Evolutionary conservation across 2,329 filamentous ascomycete genomes (phyloP).

Genomic region (Diaporthe ampelina): DNA sequence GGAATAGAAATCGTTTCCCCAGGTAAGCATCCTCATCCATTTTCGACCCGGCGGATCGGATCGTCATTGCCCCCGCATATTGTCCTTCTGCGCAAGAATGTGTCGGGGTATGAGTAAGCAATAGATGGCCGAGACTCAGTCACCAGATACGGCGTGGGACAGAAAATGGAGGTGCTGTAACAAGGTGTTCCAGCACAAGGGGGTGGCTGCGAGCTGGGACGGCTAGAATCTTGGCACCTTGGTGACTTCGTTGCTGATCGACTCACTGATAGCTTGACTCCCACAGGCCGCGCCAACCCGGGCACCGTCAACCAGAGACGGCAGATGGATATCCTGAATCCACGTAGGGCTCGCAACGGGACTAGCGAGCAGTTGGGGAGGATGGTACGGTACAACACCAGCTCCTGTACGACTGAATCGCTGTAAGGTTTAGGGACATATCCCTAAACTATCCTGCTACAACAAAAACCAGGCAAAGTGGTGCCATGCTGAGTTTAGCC

Average conservation of each 20-base stretch:
- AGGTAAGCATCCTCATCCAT: background rate
- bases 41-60: background rate
- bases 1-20: background rate
- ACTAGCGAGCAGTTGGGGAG: slow-evolving; percentile 7
- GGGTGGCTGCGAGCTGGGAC: background rate
- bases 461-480: slow-evolving; percentile 7
- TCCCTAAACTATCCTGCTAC: background rate
- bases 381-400: background rate
- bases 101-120: background rate
- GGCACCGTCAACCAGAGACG: slow-evolving; percentile 1
- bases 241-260: background rate
- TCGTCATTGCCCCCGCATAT: background rate
- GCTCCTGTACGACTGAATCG: slow-evolving; percentile 17
- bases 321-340: background rate
- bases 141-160: background rate
- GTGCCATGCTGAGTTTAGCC: slow-evolving; percentile 18
- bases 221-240: slow-evolving; percentile 2
- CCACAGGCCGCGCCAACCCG: background rate
- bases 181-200: background rate
- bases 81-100: background rate
- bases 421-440: background rate
- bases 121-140: background rate
- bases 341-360: background rate
- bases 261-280: slow-evolving; percentile 8
- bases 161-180: background rate